Evolutionary conservation across 2,329 filamentous ascomycete species (phyloP).

Genomic region (Didymella lethalis): DNA sequence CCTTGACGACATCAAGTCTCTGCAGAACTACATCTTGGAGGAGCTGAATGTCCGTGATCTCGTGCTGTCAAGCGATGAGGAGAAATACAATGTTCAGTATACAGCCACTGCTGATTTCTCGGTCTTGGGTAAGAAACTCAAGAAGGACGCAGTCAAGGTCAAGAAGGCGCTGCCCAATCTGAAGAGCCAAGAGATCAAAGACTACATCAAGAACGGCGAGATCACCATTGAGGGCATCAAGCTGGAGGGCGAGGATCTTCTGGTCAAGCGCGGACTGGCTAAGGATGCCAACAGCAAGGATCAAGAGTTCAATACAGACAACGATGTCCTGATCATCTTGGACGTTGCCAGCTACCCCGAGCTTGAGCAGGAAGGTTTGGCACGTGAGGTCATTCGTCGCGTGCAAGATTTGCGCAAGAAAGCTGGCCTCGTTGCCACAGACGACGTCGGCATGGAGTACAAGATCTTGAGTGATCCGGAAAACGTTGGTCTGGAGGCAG

Average conservation of each 20-base stretch:
- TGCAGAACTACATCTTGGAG: conserved; percentile 88
- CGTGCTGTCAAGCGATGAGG: conserved; percentile 84
- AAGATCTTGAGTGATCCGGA: conserved; percentile 80
- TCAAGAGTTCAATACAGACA: conserved; percentile 86
- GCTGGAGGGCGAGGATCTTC: conserved; percentile 81
- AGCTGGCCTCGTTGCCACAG: conserved; percentile 86
- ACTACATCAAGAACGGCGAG: conserved; percentile 75
- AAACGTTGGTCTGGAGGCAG: conserved; percentile 72
- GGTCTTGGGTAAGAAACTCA: conserved; percentile 92
- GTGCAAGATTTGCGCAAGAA: conserved; percentile 94
- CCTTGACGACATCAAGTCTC: conserved; percentile 82
- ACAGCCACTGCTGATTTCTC: conserved; percentile 92
- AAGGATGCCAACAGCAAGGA: conserved; percentile 74
- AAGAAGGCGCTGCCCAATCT: conserved; percentile 87
- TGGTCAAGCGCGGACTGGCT: conserved; percentile 80
- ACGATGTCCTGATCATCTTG: conserved; percentile 90
- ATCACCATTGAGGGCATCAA: conserved; percentile 87
- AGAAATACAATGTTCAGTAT: conserved; percentile 90
- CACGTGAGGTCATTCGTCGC: conserved; percentile 89
- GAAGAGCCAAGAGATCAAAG: conserved; percentile 80
- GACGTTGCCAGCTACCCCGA: conserved; percentile 83
- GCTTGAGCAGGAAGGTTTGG: conserved; percentile 85
- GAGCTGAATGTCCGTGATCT: conserved; percentile 91
- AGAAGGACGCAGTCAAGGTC: conserved; percentile 90
- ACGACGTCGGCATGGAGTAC: conserved; percentile 97